phyloP scores from a whole-genome alignment of 768 basidiomycete species.

The Dentipellis sp. region DNA sequence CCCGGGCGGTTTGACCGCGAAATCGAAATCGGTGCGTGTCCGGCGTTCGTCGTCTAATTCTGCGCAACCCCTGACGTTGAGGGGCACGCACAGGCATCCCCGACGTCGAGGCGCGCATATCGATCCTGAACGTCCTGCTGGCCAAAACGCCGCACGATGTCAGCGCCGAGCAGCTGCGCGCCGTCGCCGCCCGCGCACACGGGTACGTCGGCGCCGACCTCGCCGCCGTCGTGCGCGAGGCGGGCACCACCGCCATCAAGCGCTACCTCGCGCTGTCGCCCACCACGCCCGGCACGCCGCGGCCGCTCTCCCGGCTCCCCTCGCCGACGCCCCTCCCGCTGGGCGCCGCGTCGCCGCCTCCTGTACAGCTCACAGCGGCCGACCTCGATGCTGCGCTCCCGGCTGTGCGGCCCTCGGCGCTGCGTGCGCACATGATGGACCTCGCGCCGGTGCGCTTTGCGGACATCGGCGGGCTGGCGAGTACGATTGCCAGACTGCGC shows the following conservation, averaged over 20 bases:
- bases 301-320: too few species aligned
- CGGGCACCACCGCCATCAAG: slow-evolving; percentile 87
- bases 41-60: background rate
- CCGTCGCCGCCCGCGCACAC: slow-evolving; percentile 73
- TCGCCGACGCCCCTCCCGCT: too few species aligned
- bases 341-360: background rate
- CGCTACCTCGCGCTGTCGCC: slow-evolving; percentile 32
- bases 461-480: slow-evolving; percentile 84
- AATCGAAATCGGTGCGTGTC: slow-evolving; percentile 76
- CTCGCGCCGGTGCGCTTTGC: slow-evolving; percentile 72
- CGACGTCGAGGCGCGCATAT: slow-evolving; percentile 72
- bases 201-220: slow-evolving; percentile 98
- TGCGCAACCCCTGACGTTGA: background rate
- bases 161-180: slow-evolving; percentile 44
- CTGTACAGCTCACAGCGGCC: slow-evolving; percentile 32
- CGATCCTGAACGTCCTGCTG: slow-evolving; percentile 83
- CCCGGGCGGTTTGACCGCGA: slow-evolving; percentile 93
- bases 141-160: slow-evolving; percentile 73
- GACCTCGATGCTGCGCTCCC: slow-evolving; percentile 72
- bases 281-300: slow-evolving; percentile 1
- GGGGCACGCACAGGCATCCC: slow-evolving; percentile 58
- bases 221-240: slow-evolving; percentile 85
- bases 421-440: slow-evolving; percentile 90
- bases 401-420: slow-evolving; percentile 80
- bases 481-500: slow-evolving; percentile 74